A percentile compares a stretch with the other conserved stretches of the same genome.
These are phyloP conservation scores for Phytophthora nicotianae DNA, from an alignment of 352 stramenopile species.

Conservation along the genomic window DNA sequence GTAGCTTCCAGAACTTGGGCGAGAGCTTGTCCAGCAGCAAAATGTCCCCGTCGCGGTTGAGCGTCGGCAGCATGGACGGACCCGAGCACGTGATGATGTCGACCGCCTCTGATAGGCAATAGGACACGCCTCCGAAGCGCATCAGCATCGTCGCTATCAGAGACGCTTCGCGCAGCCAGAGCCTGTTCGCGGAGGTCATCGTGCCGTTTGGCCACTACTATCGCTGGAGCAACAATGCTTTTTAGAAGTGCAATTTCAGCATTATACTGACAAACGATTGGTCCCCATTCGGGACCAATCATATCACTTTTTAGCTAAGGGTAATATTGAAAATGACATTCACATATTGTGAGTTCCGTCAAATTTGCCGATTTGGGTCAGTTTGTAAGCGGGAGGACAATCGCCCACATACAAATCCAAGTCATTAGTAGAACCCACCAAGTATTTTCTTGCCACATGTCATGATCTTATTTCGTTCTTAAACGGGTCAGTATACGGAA, in stretches of 20 bases:
- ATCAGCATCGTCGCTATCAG: slow-evolving; percentile 68
- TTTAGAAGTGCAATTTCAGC: neutral
- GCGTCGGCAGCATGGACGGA: slow-evolving; percentile 91
- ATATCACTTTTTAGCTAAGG: no score
- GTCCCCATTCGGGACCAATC: no score
- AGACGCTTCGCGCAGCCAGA: slow-evolving; percentile 45
- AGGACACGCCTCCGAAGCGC: slow-evolving; percentile 76
- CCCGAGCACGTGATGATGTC: slow-evolving; percentile 90
- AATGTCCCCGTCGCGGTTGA: slow-evolving; percentile 90
- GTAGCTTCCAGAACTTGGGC: slow-evolving; percentile 62
- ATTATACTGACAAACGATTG: no score
- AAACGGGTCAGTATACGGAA: no score
- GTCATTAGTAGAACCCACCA: no score
- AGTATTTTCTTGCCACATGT: no score
- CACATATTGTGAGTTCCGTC: no score
- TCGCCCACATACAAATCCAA: no score
- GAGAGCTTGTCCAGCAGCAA: slow-evolving; percentile 91
- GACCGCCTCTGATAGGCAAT: slow-evolving; percentile 67
- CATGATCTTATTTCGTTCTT: no score
- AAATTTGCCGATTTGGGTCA: no score
- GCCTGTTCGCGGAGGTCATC: neutral
- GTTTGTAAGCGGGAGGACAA: no score
- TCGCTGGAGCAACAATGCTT: neutral
- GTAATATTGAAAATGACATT: no score
- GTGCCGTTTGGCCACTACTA: neutral